Evolutionary conservation across 2,329 filamentous ascomycete species (phyloP).

Genomic region (Myotisia sp.): DNA sequence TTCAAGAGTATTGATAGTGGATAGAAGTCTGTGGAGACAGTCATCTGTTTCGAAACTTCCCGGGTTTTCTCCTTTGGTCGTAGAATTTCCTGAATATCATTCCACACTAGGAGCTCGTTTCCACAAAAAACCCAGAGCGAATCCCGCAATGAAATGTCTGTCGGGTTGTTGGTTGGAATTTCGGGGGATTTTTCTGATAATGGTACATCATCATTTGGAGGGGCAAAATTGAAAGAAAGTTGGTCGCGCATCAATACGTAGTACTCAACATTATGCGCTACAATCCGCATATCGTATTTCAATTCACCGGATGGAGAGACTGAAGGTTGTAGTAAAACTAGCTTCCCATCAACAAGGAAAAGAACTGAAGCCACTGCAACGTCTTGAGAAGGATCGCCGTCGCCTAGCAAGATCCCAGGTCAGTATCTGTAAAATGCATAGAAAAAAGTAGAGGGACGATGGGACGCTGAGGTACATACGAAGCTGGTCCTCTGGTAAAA

Average conservation of each 20-base stretch:
- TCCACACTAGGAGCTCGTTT: conserved; percentile 71
- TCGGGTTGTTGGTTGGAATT: conserved; percentile 28
- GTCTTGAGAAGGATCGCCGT: conserved; percentile 90
- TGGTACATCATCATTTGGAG: conserved; percentile 35
- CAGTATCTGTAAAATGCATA: too few species aligned
- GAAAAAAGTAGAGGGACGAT: neutral
- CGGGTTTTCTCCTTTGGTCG: conserved; percentile 43
- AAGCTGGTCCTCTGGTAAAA: conserved; percentile 79
- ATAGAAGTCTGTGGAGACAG: conserved; percentile 85
- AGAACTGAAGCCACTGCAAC: conserved; percentile 85
- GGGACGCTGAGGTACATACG: conserved; percentile 40
- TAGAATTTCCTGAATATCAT: conserved; percentile 72
- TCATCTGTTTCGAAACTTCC: conserved; percentile 60
- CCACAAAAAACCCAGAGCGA: conserved; percentile 95
- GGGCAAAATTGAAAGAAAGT: conserved; percentile 36
- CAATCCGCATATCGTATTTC: conserved; percentile 96
- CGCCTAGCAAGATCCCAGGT: conserved; percentile 31
- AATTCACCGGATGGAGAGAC: conserved; percentile 67
- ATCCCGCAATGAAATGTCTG: conserved; percentile 52
- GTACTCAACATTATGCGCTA: conserved; percentile 92
- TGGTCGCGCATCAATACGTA: conserved; percentile 88
- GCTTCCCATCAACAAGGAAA: conserved; percentile 93
- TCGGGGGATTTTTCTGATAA: conserved; percentile 32
- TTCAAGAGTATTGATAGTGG: conserved; percentile 74
- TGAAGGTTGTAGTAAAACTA: conserved; percentile 80